Evolutionary conservation across 2,329 filamentous ascomycete genomes (phyloP).

Genomic region (Ceratocystis cacaofunesta): DNA sequence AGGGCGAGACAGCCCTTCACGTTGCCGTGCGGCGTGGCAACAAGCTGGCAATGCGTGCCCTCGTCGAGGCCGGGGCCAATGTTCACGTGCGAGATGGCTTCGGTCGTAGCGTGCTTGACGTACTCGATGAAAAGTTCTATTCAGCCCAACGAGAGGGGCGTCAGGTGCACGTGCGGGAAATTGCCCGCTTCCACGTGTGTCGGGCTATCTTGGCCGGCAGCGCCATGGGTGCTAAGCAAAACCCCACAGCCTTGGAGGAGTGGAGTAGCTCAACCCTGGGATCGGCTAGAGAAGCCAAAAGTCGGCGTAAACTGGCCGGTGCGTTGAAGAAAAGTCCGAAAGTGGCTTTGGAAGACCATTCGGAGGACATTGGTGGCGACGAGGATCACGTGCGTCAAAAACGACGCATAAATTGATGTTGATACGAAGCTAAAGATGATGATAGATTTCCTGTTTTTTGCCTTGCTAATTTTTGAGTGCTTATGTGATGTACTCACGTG

Average conservation of each 20-base stretch:
- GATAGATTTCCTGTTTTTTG: no score
- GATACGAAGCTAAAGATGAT: background rate
- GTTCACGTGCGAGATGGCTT: constrained; percentile 32
- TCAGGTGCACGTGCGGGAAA: constrained; percentile 27
- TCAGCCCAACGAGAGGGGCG: constrained; percentile 22
- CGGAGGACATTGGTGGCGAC: background rate
- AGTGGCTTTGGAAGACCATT: background rate
- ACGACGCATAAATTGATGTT: background rate
- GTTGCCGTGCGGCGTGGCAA: constrained; percentile 38
- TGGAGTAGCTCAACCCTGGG: constrained; percentile 23
- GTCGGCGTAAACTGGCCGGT: background rate
- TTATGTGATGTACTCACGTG: background rate
- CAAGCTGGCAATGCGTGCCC: constrained; percentile 35
- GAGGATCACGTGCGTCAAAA: background rate
- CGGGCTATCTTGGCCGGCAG: constrained; percentile 32
- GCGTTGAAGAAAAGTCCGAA: background rate
- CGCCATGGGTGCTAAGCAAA: constrained; percentile 25
- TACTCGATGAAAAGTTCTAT: constrained; percentile 30
- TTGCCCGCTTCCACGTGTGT: constrained; percentile 28
- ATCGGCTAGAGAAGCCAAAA: background rate
- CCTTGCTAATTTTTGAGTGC: constrained; percentile 1
- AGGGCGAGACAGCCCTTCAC: constrained; percentile 41
- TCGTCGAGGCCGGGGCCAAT: constrained; percentile 34
- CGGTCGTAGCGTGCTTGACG: constrained; percentile 32
- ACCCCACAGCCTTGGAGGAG: constrained; percentile 28